A percentile compares a stretch with the other conserved stretches of the same genome.
Conservation (phyloP, 495 filamentous ascomycete species). For the Articulospora tetracladia region DNA sequence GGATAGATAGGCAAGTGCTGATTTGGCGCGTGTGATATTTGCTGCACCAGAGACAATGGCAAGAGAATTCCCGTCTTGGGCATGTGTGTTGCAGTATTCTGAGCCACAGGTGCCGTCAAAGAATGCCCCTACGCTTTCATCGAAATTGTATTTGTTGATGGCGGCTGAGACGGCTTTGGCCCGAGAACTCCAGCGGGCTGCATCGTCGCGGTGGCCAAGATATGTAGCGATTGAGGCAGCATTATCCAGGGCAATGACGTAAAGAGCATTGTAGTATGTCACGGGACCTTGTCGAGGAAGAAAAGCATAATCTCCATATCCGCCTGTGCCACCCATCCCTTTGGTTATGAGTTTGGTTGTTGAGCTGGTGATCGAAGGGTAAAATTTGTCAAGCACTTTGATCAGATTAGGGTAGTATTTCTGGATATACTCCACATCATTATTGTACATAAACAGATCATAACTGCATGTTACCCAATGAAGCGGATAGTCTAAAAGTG, state of each 20-base stretch:
- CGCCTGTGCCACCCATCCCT: constrained; percentile 24
- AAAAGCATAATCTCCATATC: constrained; percentile 47
- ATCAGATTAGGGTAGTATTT: constrained; percentile 34
- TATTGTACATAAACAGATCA: constrained; percentile 42
- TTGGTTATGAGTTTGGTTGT: constrained; percentile 35
- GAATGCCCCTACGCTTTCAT: constrained; percentile 34
- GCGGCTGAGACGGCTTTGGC: constrained; percentile 29
- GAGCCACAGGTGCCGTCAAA: constrained; percentile 31
- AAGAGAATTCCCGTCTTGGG: constrained; percentile 44
- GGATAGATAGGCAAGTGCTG: constrained; percentile 32
- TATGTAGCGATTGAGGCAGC: constrained; percentile 36
- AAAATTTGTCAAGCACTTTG: constrained; percentile 37
- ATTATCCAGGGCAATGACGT: constrained; percentile 37
- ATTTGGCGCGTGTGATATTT: constrained; percentile 26
- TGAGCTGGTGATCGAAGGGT: constrained; percentile 29
- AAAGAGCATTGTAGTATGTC: constrained; percentile 46
- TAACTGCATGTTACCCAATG: constrained; percentile 41
- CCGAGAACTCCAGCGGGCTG: constrained; percentile 32
- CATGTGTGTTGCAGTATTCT: constrained; percentile 31
- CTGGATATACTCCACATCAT: constrained; percentile 28
- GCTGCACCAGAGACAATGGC: constrained; percentile 35
- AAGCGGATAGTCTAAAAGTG: constrained; percentile 43
- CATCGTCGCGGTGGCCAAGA: constrained; percentile 28
- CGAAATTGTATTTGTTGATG: constrained; percentile 32
- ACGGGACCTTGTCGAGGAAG: constrained; percentile 38